Base-by-base conservation (phyloP, 345 rosid genomes). In the Microcos paniculata region DNA sequence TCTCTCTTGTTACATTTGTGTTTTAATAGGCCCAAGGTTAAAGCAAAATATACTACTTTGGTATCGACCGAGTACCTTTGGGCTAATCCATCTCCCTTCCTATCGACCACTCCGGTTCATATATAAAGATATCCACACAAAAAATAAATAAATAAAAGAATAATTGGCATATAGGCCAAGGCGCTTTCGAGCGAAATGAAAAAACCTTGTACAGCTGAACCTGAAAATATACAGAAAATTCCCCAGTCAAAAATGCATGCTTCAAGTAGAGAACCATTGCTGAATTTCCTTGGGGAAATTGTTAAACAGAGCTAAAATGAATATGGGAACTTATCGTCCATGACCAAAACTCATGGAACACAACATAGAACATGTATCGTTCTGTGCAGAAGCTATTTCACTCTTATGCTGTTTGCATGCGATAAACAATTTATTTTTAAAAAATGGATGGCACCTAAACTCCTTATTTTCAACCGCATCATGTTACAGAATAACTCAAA, bases 391-490 rank as follows among this genome's bases (percentile, higher is more conserved):
- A 42, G 48, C 71, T 45, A 64, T 19, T 35, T 53, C 79, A 48
- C 40, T 30, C 18, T 43, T 48, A 68, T 55, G 52, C 64, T 76
- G 79, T 64, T 35, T 42, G 65, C 62, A 33, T 35, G 73, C 45
- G 62, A 55, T 31, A 45, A 64, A 74, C 78, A 55, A 62, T 81
- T 82, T 82, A 82, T 85, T 76, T 62, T 62, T 19, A 72, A 77
- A 62, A 62, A 21, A 68, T 46, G 61, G 72, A 7, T 3, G 8
- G 35, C 56, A 46, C 45, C 71, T 16, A 43, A 58, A 46, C 38
- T 65, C 62, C 75, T 78, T 80, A 76, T 76, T 78, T 76, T 68
- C 64, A 68, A 71, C 67, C 12, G 51, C 68, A 67, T 30, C 58
- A 56, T 55, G 58, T 30, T 8, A 71, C 10, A 73, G 42, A 38